Evolutionary conservation across 805 yeast genomes (phyloP).

Genomic region (Groenewaldozyma salmanticensis): DNA sequence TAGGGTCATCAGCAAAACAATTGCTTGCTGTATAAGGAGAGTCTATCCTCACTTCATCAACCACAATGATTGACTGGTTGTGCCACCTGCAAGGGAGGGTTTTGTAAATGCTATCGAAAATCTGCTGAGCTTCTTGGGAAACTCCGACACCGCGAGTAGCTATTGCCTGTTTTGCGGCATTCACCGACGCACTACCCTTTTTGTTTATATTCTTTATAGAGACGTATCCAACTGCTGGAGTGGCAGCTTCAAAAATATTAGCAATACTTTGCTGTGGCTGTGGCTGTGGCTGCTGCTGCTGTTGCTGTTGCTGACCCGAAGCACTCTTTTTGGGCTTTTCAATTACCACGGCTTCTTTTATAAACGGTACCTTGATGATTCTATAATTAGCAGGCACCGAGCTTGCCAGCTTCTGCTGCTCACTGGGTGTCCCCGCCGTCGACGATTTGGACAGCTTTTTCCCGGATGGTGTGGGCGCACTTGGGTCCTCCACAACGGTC

Average conservation of each 20-base stretch:
- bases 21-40: conserved; percentile 34
- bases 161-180: conserved; percentile 19
- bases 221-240: conserved; percentile 28
- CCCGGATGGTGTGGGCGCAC: neutral
- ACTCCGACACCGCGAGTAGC: conserved; percentile 28
- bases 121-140: conserved; percentile 33
- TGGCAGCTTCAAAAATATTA: conserved; percentile 25
- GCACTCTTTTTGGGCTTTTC: conserved; percentile 30
- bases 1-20: conserved; percentile 23
- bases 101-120: conserved; percentile 36
- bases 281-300: neutral
- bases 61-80: conserved; percentile 34
- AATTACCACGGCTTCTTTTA: conserved; percentile 41
- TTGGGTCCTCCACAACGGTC: conserved; percentile 20
- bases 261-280: conserved; percentile 5
- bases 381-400: conserved; percentile 29
- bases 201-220: conserved; percentile 23
- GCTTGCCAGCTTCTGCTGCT: neutral
- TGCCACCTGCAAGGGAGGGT: conserved; percentile 40
- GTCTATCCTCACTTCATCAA: conserved; percentile 37
- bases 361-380: conserved; percentile 47
- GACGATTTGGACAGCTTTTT: too few species aligned
- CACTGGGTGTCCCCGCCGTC: too few species aligned
- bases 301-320: conserved; percentile 3
- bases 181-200: conserved; percentile 20